Evolutionary conservation across 805 yeast species (phyloP), one percentile per base, ranked within the genome.

Genomic region (Ogataea ganodermae): DNA sequence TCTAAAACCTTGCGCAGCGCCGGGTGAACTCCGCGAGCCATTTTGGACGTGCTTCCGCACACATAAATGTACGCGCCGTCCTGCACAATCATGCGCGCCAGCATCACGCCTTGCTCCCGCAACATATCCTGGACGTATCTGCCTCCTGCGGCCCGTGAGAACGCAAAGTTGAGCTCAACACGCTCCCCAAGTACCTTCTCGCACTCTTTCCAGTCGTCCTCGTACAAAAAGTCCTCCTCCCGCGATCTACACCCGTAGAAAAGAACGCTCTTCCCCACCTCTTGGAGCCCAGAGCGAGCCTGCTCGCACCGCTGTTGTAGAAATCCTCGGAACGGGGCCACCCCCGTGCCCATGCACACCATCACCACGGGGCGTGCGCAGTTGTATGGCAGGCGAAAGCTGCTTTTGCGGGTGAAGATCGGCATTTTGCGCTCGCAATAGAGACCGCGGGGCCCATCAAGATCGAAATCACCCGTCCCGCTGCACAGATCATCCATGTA

Each of bases 301-400:
- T 68, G 73, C 24, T 65, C 61, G 10, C 81, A 82, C 5, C 63
- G 52, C 61, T 91, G 97, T 70, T 89, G 83, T 27, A 92, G 67
- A 57, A 92, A 92, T 1, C 92, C 98, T 66, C 97, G 80, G 73
- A 90, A 87, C 47, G 98, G 98, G 1, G 98, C 97, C 43, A 91
- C 87, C 60, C 98, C 98, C 5, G 97, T 90, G 49, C 98, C 98
- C 27, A 97, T 96, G 16, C 97, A 96, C 56, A 92, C 78, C 83
- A 91, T 79, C 53, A 92, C 84, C n/a, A 92, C 78, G 7, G 98
- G 96, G 31, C 80, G 78, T 1, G 75, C 66, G 24, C 88, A 76
- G 61, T 86, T 83, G n/a, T 84, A 73, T 6, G 98, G 98, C 53
- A 91, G 76, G 71, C 87, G 88, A 73, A 92, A 92, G 48, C 86